Base-by-base conservation (phyloP, 169 alveolate species). In the Cryptosporidium sp. region DNA sequence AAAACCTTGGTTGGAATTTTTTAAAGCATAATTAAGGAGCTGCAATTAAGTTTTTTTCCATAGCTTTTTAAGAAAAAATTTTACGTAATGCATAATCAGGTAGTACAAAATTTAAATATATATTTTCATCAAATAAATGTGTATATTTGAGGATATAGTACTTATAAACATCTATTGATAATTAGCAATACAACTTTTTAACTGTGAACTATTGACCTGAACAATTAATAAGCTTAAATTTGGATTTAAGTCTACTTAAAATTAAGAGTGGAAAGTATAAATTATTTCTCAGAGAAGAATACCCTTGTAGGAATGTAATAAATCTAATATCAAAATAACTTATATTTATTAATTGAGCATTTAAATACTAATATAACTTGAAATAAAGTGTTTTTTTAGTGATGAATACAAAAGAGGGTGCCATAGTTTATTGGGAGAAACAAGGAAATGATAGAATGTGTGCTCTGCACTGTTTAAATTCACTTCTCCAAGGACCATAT, bases 361-460 rank as follows among this genome's bases (percentile, higher is more conserved):
- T 26, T n/a, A 26, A 55, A 8, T 55, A 26, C 29, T 23, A 55
- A 0, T 55, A 21, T 3, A 55, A 26, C 16, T 26, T 21, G 35
- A 23, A 23, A 6, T 26, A 55, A n/a, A 26, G 5, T 4, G 4
- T n/a, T 55, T 23, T 55, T 55, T 55, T 3, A 52, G 33, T 7
- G 35, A 62, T 39, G 41, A 35, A 3, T 3, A 41, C 43, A n/a
- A 80, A 80, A 35, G 73, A 62, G 33, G 33, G 8, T 9, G 1
- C 39, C 41, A 80, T 65, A 7, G 96, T 96, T 52, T 96, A 96
- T 87, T 96, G 97, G 97, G 98, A 96, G 92, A 96, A 96, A 69
- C 98, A 96, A 87, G 97, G 97, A 26, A 94, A 93, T 39, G 96
- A 95, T 68, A 91, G 97, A 59, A 93, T 96, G 95, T 96, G 98